Evolutionary conservation across 2,329 filamentous ascomycete genomes (phyloP).

Genomic region (Fusarium xylarioides): DNA sequence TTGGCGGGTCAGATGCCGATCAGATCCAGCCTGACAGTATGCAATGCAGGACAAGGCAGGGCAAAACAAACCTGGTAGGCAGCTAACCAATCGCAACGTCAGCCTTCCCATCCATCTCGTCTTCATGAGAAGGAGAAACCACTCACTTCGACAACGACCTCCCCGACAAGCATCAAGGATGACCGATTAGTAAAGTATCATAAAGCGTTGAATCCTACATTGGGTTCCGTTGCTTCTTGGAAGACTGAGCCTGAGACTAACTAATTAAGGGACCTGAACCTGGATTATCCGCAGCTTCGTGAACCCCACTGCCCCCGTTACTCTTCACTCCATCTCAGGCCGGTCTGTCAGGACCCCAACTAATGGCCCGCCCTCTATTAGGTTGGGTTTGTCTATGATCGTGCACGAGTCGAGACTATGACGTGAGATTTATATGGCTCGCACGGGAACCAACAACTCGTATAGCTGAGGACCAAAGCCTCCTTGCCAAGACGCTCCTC

Average conservation of each 20-base stretch:
- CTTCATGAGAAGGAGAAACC: not conserved
- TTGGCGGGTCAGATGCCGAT: conserved; percentile 31
- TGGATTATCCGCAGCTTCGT: not conserved
- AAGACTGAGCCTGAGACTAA: conserved; percentile 8
- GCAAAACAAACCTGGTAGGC: not conserved
- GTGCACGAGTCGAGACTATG: not conserved
- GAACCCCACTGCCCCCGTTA: conserved; percentile 22
- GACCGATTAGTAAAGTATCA: not conserved
- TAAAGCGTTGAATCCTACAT: not conserved
- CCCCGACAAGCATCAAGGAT: conserved; percentile 9
- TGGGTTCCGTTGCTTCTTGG: conserved; percentile 5
- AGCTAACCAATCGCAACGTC: conserved; percentile 25
- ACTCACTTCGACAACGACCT: conserved; percentile 14
- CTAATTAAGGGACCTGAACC: not conserved
- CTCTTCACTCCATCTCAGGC: conserved; percentile 4
- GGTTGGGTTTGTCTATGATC: not conserved
- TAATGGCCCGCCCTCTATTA: conserved; percentile 4
- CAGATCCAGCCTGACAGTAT: conserved; percentile 13
- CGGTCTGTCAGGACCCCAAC: conserved; percentile 1
- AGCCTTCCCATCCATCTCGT: conserved; percentile 14
- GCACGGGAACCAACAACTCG: not conserved
- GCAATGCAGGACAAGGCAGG: conserved; percentile 11
- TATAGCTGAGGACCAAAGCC: not conserved
- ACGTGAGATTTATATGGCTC: not conserved
- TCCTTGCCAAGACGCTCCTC: not conserved